Base-by-base conservation (phyloP, 2,329 filamentous ascomycete species). In the Didymella lethalis region DNA sequence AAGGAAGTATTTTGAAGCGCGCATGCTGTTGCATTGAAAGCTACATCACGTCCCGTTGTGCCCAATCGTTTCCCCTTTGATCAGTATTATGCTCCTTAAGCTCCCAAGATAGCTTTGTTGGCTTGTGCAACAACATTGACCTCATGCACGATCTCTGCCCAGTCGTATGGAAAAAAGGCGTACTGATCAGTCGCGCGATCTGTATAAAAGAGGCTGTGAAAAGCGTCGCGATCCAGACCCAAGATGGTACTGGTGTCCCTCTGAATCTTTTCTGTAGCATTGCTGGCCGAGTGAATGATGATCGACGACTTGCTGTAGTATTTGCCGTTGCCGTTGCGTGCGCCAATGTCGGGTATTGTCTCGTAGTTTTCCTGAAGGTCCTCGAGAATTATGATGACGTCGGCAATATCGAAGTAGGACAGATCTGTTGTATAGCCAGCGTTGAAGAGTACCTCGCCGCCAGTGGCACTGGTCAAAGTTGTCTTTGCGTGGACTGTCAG, bases 131-230 rank as follows among this genome's bases (percentile, higher is more conserved):
- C 57, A 12, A 6, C 44, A 23, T 60, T 60, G 18, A 56, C 57
- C 44, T 60, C 57, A 36, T 55, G 48, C 12, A 60, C 10, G 23
- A 60, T 60, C 43, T 60, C 47, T 8, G 47, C 57, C 57, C 57
- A 60, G 29, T 60, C 47, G 10, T 60, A 60, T 2, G 57, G 57
- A 25, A 60, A 60, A 29, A 48, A 38, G 14, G 50, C 49, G 8
- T 60, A 60, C 36, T 56, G 57, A 40, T 52, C 48, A 11, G 47
- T 52, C 18, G 43, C 36, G 23, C 57, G 47, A 4, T 60, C 57
- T 2, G 57, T 60, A 11, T 60, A 60, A 38, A 55, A 60, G 20
- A 60, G n/a, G 41, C 57, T 60, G 16, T 60, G 52, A 10, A 60
- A 60, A 0, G 57, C 51, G 36, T 56, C 48, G n/a, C 43, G 34